Evolutionary conservation across 1,139 yeast species (phyloP).

Genomic region (Kodamaea sp.): DNA sequence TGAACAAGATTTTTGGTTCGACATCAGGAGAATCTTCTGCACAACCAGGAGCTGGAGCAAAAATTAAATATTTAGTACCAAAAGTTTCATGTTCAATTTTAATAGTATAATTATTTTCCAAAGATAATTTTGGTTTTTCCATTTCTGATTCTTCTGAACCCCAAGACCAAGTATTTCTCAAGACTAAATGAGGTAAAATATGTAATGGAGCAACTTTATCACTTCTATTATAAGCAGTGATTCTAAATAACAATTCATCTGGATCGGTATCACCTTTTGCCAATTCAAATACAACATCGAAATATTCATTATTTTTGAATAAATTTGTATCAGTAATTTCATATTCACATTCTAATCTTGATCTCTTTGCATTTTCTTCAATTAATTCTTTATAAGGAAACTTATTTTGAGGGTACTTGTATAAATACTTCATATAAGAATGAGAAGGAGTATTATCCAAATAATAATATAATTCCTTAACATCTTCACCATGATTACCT

Average conservation of each 20-base stretch:
- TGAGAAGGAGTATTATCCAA: conserved; percentile 93
- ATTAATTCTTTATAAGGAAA: conserved; percentile 81
- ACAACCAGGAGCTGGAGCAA: conserved; percentile 88
- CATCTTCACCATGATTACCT: conserved; percentile 96
- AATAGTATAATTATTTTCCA: conserved; percentile 45
- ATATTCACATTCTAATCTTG: conserved; percentile 63
- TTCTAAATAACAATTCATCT: conserved; percentile 74
- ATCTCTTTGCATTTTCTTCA: conserved; percentile 62
- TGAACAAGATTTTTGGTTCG: conserved; percentile 72
- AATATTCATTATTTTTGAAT: conserved; percentile 77
- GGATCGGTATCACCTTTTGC: conserved; percentile 84
- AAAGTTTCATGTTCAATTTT: conserved; percentile 67
- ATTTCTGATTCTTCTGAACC: conserved; percentile 52
- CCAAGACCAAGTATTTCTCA: conserved; percentile 95
- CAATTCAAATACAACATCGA: conserved; percentile 87
- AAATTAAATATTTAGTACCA: conserved; percentile 67
- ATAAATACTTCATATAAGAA: conserved; percentile 86
- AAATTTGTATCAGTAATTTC: conserved; percentile 75
- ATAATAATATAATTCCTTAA: conserved; percentile 75
- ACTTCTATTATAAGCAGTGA: conserved; percentile 88
- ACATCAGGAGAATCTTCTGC: conserved; percentile 59
- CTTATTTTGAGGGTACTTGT: conserved; percentile 84
- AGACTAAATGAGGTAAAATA: conserved; percentile 78
- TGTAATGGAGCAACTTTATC: conserved; percentile 84
- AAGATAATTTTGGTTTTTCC: conserved; percentile 51